Evolutionary conservation across 2,329 filamentous ascomycete genomes (phyloP), one percentile per base, ranked within the genome.

Genomic region (Drechslera avenae): DNA sequence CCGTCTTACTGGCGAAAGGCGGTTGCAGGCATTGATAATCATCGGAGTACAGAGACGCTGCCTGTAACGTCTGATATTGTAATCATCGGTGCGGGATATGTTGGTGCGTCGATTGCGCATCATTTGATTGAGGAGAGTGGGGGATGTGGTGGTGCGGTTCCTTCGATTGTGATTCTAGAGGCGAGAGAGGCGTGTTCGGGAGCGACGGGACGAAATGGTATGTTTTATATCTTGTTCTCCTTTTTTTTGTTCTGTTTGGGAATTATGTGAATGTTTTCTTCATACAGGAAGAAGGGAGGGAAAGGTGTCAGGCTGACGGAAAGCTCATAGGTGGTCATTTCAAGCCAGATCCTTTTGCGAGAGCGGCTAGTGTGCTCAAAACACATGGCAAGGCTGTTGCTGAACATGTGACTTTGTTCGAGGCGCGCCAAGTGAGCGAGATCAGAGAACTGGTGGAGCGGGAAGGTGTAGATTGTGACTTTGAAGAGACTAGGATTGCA

Each of bases 201-300:
- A 13, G 81, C 81, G 3, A 83, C 81, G 7, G 81, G 78, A 1
- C 74, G 81, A 40, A 83, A 83, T 53, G 81, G 80, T 16, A 81
- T 79, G 0, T 57, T 19, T 13, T 14, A 39, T 32, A 16, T 10
- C 12, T 13, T 35, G 7, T 23, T 7, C 21, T 28, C 23, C 8
- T 28, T 10, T 8, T 5, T 28, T 6, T 28, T 28, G 6, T 28
- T 28, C 9, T 21, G 19, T 21, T 7, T 4, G 7, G 19, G 19
- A n/a, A n/a, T n/a, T n/a, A n/a, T n/a, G n/a, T n/a, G n/a, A n/a
- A n/a, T n/a, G n/a, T n/a, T n/a, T n/a, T n/a, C n/a, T n/a, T n/a
- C n/a, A n/a, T n/a, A n/a, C n/a, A n/a, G 19, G 19, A 2, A 2
- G 19, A 7, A n/a, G 19, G 19, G 19, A 7, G 21, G 21, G 21